A percentile compares a stretch with the other conserved stretches of the same genome.
Evolutionary conservation across 148 eudicot genomes (phyloP).

Genomic region (Gaultheria prostrata): DNA sequence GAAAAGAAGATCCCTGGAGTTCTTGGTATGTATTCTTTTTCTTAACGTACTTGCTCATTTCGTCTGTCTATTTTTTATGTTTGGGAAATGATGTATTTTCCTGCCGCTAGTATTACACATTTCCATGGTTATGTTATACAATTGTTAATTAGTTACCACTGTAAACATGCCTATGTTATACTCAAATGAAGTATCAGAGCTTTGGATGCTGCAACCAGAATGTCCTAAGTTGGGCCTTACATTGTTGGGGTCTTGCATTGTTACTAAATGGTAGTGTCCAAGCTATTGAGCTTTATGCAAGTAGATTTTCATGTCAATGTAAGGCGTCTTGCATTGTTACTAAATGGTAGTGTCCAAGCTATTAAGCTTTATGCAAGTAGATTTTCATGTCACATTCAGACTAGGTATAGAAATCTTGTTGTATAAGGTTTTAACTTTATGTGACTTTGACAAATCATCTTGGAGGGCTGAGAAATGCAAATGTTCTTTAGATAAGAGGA

Average conservation of each 20-base stretch:
- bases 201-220: not conserved
- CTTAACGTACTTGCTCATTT: not conserved
- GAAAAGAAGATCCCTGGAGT: conserved; percentile 15
- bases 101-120: not conserved
- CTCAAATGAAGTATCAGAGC: not conserved
- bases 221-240: not conserved
- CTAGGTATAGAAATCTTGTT: not conserved
- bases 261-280: not conserved
- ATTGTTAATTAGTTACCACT: not conserved
- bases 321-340: not conserved
- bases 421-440: not conserved
- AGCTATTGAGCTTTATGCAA: not conserved
- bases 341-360: not conserved
- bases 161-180: not conserved
- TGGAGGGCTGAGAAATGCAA: conserved; percentile 1
- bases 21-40: conserved; percentile 31
- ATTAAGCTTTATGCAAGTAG: not conserved
- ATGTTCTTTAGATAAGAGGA: not conserved
- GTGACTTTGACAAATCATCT: not conserved
- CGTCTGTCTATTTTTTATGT: not conserved
- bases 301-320: not conserved
- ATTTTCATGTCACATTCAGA: not conserved
- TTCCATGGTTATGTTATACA: not conserved
- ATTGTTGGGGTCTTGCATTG: not conserved
- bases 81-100: not conserved